Percentiles rank a stretch among this genome's conserved stretches.
phyloP scores from a whole-genome alignment of 345 rosid genomes.

The Hirschfeldia incana region DNA sequence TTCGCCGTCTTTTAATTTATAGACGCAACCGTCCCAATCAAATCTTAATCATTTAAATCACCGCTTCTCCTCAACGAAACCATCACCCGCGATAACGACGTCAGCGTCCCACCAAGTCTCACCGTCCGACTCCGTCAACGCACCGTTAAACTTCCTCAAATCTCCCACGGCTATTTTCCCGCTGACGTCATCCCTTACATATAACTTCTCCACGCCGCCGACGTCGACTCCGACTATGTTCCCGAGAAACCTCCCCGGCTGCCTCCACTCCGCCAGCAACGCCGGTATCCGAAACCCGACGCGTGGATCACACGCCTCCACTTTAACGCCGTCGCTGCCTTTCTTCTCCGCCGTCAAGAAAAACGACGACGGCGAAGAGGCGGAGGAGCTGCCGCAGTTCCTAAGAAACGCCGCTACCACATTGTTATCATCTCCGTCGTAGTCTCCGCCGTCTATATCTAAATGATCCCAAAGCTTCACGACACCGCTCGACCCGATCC shows the following conservation, averaged over 20 bases:
- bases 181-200: slow-evolving; percentile 53
- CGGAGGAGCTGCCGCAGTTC: not conserved
- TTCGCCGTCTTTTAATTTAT: not conserved
- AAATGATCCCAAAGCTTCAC: slow-evolving; percentile 43
- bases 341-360: slow-evolving; percentile 46
- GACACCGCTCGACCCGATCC: slow-evolving; percentile 38
- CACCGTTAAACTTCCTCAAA: slow-evolving; percentile 55
- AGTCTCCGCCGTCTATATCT: slow-evolving; percentile 41
- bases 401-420: slow-evolving; percentile 40
- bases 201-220: slow-evolving; percentile 50
- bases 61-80: slow-evolving; percentile 16
- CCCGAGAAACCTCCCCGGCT: slow-evolving; percentile 40
- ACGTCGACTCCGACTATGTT: slow-evolving; percentile 42
- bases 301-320: slow-evolving; percentile 72
- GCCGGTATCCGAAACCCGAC: slow-evolving; percentile 49
- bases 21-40: slow-evolving; percentile 29
- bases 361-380: slow-evolving; percentile 41
- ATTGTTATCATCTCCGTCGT: slow-evolving; percentile 37
- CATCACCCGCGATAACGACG: slow-evolving; percentile 42
- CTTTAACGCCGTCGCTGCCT: slow-evolving; percentile 31
- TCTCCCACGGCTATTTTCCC: slow-evolving; percentile 65
- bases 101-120: slow-evolving; percentile 79
- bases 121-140: slow-evolving; percentile 54
- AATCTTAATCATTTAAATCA: not conserved
- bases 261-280: slow-evolving; percentile 70